phyloP scores from a whole-genome alignment of 2,329 filamentous ascomycete species.

The Elsinoe necatrix region DNA sequence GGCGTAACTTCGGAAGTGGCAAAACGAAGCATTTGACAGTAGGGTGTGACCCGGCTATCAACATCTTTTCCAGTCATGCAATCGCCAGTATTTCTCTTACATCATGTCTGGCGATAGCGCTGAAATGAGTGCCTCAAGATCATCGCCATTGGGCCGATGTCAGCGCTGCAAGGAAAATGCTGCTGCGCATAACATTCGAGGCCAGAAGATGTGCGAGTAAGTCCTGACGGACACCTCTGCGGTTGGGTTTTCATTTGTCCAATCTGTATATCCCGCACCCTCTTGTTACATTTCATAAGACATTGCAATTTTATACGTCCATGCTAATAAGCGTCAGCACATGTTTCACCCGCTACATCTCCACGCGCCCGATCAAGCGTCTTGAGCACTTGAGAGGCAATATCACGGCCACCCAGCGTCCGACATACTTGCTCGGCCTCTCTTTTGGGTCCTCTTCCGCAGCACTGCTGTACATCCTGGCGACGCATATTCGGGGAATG shows the following conservation, averaged over 20 bases:
- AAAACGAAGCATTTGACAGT: neutral
- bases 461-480: constrained; percentile 65
- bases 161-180: neutral
- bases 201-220: constrained; percentile 14
- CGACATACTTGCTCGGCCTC: constrained; percentile 62
- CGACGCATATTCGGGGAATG: constrained; percentile 59
- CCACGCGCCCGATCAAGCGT: constrained; percentile 71
- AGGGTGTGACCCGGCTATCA: neutral
- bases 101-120: neutral
- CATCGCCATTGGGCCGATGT: neutral
- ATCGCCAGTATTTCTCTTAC: neutral
- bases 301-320: too few species aligned
- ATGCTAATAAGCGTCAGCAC: constrained; percentile 37
- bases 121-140: neutral
- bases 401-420: constrained; percentile 37
- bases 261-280: too few species aligned
- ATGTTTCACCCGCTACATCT: constrained; percentile 72
- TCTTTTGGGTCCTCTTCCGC: constrained; percentile 78
- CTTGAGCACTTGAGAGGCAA: constrained; percentile 47
- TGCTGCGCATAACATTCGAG: constrained; percentile 4
- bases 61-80: neutral
- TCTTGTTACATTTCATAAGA: too few species aligned
- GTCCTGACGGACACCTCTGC: neutral
- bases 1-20: neutral
- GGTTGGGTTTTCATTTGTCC: too few species aligned